Evolutionary conservation across 2,329 filamentous ascomycete species (phyloP).

Genomic region (Diaporthe vaccinii): DNA sequence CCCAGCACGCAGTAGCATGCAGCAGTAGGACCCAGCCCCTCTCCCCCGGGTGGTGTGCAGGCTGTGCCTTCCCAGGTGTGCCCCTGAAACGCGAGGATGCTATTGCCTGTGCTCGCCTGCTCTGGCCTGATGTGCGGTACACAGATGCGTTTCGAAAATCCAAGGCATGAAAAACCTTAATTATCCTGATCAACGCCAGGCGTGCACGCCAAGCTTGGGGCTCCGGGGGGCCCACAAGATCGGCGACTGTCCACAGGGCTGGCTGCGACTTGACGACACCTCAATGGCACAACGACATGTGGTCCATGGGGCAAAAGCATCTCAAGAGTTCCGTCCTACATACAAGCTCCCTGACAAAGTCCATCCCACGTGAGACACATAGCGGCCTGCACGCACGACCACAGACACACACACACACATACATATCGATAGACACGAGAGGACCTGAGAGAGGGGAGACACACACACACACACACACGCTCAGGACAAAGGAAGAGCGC

Average conservation of each 20-base stretch:
- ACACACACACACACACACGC: neutral
- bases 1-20: neutral
- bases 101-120: conserved; percentile 15
- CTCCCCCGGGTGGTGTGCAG: neutral
- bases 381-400: neutral
- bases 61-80: conserved; percentile 12
- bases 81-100: conserved; percentile 21
- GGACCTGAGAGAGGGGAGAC: neutral
- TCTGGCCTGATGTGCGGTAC: conserved; percentile 29
- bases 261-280: conserved; percentile 28
- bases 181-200: conserved; percentile 31
- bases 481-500: neutral
- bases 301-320: conserved; percentile 14
- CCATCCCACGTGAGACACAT: conserved; percentile 28
- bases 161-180: conserved; percentile 35
- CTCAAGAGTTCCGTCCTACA: conserved; percentile 13
- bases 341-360: conserved; percentile 11
- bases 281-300: conserved; percentile 29
- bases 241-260: conserved; percentile 26
- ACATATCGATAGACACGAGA: neutral
- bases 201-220: conserved; percentile 29
- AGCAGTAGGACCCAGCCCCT: neutral
- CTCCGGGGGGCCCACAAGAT: conserved; percentile 28
- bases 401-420: neutral
- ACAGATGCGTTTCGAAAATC: conserved; percentile 34